phyloP scores from a whole-genome alignment of 306 rosid genomes.

The Glycine latifolia region DNA sequence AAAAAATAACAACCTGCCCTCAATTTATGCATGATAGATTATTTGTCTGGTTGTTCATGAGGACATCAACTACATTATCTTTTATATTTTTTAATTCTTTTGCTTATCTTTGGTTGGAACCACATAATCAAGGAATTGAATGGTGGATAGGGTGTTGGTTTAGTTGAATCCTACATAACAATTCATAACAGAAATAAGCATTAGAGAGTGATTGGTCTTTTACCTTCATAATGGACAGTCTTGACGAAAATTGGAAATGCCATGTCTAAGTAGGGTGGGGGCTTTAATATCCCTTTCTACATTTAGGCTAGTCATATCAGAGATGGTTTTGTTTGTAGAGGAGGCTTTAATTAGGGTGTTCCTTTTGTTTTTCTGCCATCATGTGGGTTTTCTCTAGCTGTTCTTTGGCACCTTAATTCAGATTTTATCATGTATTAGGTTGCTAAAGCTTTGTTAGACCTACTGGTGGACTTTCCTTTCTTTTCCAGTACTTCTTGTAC shows the following conservation, averaged over 20 bases:
- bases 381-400: too few relatives aligned
- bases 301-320: too few relatives aligned
- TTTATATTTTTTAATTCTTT: neutral
- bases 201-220: slow-evolving; percentile 14
- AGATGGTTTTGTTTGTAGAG: too few relatives aligned
- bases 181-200: slow-evolving; percentile 47
- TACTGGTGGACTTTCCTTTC: too few relatives aligned
- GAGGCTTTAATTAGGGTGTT: too few relatives aligned
- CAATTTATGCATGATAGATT: neutral
- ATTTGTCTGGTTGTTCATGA: slow-evolving; percentile 44
- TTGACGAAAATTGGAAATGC: neutral
- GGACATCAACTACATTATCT: slow-evolving; percentile 9
- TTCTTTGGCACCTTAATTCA: too few relatives aligned
- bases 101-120: slow-evolving; percentile 54
- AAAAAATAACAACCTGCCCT: slow-evolving; percentile 24
- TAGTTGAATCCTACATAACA: slow-evolving; percentile 42
- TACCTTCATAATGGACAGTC: neutral
- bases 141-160: too few relatives aligned
- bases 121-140: slow-evolving; percentile 49
- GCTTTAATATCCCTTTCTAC: too few relatives aligned
- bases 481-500: too few relatives aligned
- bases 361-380: too few relatives aligned
- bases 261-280: slow-evolving; percentile 13
- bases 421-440: too few relatives aligned
- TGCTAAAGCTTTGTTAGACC: too few relatives aligned